Conservation (phyloP, 345 rosid species). For the Barbarea vulgaris region DNA sequence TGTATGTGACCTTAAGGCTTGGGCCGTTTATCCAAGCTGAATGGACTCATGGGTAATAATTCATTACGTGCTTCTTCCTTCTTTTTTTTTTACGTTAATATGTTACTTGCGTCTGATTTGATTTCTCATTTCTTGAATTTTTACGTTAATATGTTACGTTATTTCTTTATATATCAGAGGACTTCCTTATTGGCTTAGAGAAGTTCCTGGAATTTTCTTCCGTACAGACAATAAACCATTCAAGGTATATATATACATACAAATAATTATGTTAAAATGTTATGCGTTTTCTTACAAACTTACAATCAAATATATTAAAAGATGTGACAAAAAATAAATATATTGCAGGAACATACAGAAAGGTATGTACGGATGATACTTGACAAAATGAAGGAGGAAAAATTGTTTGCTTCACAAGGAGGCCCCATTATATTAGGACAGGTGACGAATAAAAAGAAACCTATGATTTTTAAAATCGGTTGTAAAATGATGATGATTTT, state of each 20-base stretch:
- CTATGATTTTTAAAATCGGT: not conserved
- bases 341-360: conserved; percentile 58
- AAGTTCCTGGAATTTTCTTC: conserved; percentile 61
- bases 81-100: too few species aligned
- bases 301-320: not conserved
- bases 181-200: conserved; percentile 85
- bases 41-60: conserved; percentile 90
- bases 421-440: conserved; percentile 67
- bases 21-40: conserved; percentile 98
- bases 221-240: conserved; percentile 70
- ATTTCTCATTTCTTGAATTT: not conserved
- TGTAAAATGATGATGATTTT: not conserved
- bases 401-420: conserved; percentile 66
- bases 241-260: conserved; percentile 58
- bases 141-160: not conserved
- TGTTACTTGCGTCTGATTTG: too few species aligned
- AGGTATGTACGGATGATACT: conserved; percentile 52
- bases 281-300: not conserved
- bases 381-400: conserved; percentile 52
- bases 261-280: conserved; percentile 43
- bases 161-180: conserved; percentile 48
- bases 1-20: conserved; percentile 70
- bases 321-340: not conserved
- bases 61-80: not conserved
- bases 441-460: conserved; percentile 28